Conservation (phyloP, 202 grass and related monocot species). For the Brachypodium distachyon region DNA sequence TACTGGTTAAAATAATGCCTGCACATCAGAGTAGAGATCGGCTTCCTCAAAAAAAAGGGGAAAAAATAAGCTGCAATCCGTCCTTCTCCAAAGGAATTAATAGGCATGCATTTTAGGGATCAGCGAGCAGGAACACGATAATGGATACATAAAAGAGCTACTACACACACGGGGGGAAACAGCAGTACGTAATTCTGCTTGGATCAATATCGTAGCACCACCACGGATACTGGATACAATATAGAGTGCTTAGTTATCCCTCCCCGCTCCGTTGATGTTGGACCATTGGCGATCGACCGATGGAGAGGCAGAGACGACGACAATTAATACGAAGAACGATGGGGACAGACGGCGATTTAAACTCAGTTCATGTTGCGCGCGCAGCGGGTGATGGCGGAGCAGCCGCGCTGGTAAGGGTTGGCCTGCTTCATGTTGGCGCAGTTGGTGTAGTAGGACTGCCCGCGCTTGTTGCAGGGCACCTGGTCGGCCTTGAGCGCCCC, state of each 20-base stretch:
- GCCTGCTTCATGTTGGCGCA: constrained; percentile 32
- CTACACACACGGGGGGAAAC: neutral
- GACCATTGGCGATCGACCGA: neutral
- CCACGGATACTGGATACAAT: neutral
- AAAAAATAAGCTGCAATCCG: neutral
- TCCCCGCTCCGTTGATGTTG: neutral
- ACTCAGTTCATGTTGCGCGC: constrained; percentile 48
- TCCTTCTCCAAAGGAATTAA: neutral
- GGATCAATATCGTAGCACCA: neutral
- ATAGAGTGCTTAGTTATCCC: neutral
- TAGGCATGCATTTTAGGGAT: neutral
- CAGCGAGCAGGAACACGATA: neutral
- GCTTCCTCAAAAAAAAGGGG: neutral
- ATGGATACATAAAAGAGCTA: neutral
- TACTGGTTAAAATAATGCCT: too few relatives aligned
- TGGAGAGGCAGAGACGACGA: neutral
- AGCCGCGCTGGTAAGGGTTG: constrained; percentile 74
- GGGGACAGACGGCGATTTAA: too few relatives aligned
- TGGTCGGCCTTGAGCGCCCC: constrained; percentile 50
- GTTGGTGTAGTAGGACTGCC: constrained; percentile 69
- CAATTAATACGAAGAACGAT: too few relatives aligned
- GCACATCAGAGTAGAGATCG: too few relatives aligned
- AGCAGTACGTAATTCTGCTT: neutral
- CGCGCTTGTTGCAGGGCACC: constrained; percentile 71
- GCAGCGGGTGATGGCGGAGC: constrained; percentile 81